Percentiles rank a stretch among this genome's conserved stretches.
Conservation (phyloP, 2,329 filamentous ascomycete genomes). For the Scedosporium dehoogii region DNA sequence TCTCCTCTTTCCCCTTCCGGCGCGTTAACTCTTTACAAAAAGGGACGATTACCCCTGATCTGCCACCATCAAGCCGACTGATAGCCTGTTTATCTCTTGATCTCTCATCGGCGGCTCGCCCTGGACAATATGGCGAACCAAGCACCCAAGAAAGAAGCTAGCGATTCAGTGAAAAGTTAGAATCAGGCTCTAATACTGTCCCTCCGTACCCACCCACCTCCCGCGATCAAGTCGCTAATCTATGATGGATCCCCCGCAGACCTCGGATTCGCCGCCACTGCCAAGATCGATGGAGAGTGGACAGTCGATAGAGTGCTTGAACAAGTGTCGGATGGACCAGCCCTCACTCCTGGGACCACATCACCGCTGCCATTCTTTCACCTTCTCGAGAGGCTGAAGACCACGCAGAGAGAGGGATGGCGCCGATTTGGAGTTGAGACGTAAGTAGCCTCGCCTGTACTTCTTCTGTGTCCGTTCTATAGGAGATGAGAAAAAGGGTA, state of each 20-base stretch:
- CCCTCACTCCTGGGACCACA: constrained; percentile 48
- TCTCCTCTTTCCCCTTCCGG: background rate
- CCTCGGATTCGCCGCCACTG: constrained; percentile 14
- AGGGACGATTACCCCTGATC: background rate
- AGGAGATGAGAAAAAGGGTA: background rate
- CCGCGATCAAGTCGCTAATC: background rate
- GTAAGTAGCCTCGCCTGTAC: constrained; percentile 23
- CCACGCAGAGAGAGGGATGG: constrained; percentile 94
- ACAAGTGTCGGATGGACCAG: constrained; percentile 5
- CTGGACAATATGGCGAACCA: background rate
- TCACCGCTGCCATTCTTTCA: constrained; percentile 92
- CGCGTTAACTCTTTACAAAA: background rate
- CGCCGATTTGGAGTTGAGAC: constrained; percentile 67
- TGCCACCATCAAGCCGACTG: background rate
- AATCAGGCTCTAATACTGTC: background rate
- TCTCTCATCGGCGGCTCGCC: background rate
- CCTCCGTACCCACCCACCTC: background rate
- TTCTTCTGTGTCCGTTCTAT: background rate
- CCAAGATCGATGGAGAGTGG: constrained; percentile 15
- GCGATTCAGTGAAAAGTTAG: background rate
- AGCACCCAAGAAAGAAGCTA: background rate
- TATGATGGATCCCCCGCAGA: constrained; percentile 8
- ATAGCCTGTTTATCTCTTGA: background rate
- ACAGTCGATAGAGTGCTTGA: constrained; percentile 14
- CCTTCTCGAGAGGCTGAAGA: constrained; percentile 87